phyloP scores from a whole-genome alignment of 345 rosid genomes.

The Triadica sebifera region DNA sequence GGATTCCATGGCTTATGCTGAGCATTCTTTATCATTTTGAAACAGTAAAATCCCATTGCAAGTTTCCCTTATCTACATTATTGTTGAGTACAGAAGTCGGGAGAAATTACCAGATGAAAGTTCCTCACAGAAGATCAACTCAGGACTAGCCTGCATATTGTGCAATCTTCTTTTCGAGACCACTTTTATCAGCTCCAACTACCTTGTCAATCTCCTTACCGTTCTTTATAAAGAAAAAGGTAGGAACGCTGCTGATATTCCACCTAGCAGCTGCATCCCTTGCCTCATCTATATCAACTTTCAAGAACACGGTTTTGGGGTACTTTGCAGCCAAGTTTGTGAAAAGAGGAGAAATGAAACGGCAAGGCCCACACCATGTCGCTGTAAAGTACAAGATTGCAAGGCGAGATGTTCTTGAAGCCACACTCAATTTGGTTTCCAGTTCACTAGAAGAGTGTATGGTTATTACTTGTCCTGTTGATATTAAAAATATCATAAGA shows the following conservation, averaged over 20 bases:
- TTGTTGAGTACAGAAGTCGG: not conserved
- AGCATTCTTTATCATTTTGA: not conserved
- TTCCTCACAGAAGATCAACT: not conserved
- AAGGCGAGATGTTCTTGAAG: slow-evolving; percentile 66
- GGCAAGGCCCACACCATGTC: slow-evolving; percentile 94
- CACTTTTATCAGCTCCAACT: slow-evolving; percentile 78
- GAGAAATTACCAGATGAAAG: not conserved
- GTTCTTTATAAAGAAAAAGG: slow-evolving; percentile 63
- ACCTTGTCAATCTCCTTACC: slow-evolving; percentile 84
- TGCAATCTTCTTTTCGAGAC: slow-evolving; percentile 64
- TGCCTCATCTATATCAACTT: slow-evolving; percentile 71
- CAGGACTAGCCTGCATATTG: slow-evolving; percentile 44
- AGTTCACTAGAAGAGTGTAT: slow-evolving; percentile 62
- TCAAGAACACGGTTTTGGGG: slow-evolving; percentile 68
- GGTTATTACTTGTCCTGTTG: slow-evolving; percentile 68
- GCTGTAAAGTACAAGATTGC: slow-evolving; percentile 84
- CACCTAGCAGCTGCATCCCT: slow-evolving; percentile 56
- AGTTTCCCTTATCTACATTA: not conserved
- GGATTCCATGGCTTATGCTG: not conserved
- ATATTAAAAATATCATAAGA: slow-evolving; percentile 10
- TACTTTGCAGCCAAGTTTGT: slow-evolving; percentile 67
- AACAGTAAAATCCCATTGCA: not conserved
- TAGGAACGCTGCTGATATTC: slow-evolving; percentile 78
- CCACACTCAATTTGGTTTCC: slow-evolving; percentile 65
- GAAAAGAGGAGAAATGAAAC: slow-evolving; percentile 76